phyloP scores from a whole-genome alignment of 768 basidiomycete genomes.

The Rhodosporidiobolus odoratus region DNA sequence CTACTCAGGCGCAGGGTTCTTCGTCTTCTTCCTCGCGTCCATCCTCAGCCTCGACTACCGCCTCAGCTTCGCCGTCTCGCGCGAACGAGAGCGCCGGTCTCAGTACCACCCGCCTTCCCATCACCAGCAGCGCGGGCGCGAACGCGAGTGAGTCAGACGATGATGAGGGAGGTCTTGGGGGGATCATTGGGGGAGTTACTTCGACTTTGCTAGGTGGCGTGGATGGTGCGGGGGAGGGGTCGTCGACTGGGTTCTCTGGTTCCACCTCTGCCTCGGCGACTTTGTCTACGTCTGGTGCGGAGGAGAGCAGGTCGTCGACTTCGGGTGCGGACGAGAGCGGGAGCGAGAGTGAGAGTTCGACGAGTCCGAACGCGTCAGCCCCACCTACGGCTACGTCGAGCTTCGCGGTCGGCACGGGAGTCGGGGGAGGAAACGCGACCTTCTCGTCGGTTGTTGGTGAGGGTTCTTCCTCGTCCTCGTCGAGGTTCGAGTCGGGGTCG shows the following conservation, averaged over 20 bases:
- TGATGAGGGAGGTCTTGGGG: conserved; percentile 3
- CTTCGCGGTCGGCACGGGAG: background rate
- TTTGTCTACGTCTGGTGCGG: background rate
- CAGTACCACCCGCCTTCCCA: no score
- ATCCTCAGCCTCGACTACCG: conserved; percentile 2
- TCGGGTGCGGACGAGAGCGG: background rate
- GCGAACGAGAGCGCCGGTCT: no score
- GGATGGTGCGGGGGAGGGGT: background rate
- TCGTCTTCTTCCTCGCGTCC: background rate
- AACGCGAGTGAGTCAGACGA: background rate
- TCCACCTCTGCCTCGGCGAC: background rate
- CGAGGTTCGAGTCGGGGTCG: background rate
- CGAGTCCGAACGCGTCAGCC: background rate
- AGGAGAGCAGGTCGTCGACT: background rate
- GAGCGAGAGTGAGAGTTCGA: background rate
- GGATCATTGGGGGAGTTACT: conserved; percentile 14
- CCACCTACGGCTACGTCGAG: background rate
- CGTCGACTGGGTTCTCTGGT: no score
- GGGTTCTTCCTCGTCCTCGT: background rate
- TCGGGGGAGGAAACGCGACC: background rate
- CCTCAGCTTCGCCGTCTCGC: background rate
- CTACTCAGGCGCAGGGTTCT: background rate
- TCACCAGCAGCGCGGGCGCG: background rate
- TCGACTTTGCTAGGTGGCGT: conserved; percentile 1
- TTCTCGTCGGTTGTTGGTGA: background rate